Percentiles rank a stretch among this genome's conserved stretches.
Conservation (phyloP, 768 basidiomycete genomes). For the Suillus decipiens region DNA sequence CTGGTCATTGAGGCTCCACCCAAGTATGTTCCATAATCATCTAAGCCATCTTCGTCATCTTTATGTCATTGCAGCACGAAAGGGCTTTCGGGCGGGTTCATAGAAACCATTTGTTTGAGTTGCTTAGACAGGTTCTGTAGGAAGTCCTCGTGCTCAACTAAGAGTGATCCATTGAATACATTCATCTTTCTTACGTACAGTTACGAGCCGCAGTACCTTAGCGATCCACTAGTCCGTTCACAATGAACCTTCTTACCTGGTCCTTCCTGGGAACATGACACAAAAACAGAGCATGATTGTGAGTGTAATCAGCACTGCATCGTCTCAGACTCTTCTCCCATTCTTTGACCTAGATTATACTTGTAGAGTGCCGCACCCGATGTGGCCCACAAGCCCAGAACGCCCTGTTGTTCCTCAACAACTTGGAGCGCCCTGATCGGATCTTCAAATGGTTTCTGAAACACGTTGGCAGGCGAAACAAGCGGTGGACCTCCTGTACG, state of each 20-base stretch:
- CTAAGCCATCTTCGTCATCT: too few relatives aligned
- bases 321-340: background rate
- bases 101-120: background rate
- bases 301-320: slow-evolving; percentile 1
- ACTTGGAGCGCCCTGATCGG: slow-evolving; percentile 53
- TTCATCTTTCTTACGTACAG: background rate
- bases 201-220: background rate
- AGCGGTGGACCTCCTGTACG: slow-evolving; percentile 44
- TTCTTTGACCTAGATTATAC: slow-evolving; percentile 49
- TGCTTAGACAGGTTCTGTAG: too few relatives aligned
- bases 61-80: background rate
- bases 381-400: slow-evolving; percentile 54
- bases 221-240: background rate
- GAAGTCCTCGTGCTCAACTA: background rate
- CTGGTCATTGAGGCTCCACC: background rate
- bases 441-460: slow-evolving; percentile 36
- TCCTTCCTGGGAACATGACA: background rate
- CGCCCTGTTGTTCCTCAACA: slow-evolving; percentile 37
- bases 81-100: background rate
- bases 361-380: slow-evolving; percentile 46
- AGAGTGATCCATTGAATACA: background rate
- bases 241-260: background rate
- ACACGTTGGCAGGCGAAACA: slow-evolving; percentile 18
- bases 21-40: background rate
- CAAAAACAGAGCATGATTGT: background rate